Evolutionary conservation across 495 filamentous ascomycete species (phyloP), one percentile per base, ranked within the genome.

Genomic region (Pyrenula aspistea): DNA sequence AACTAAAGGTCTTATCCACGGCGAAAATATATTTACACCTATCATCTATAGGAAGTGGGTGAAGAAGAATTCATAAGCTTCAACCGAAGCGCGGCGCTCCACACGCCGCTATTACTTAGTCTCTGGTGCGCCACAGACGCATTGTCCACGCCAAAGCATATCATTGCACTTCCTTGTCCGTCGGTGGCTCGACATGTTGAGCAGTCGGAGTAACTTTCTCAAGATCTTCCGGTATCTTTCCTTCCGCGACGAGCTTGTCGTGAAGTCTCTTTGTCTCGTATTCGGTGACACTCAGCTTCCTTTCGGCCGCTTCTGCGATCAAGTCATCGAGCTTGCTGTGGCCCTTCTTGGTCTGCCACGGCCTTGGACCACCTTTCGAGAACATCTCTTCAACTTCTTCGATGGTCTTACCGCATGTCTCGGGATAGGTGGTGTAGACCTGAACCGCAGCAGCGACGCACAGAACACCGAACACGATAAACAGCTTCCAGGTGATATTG

Each of bases 381-480:
- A 87, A 85, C 63, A 84, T 59, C 22, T 74, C 21, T 47, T 78
- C 76, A 4, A 80, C 76, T 57, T 78, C 71, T 59, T 83, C 79
- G 10, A 83, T 68, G 0, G 76, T 75, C 61, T 70, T 71, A 4
- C 73, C 76, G 59, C 64, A 74, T 10, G 79, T 81, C 61, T 81
- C 78, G 0, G 78, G 77, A 60, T 75, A 81, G 24, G 67, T 70
- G n/a, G 72, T 55, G 24, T 68, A 73, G 56, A 79, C 77, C 2
- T 74, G 48, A 0, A 74, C 25, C 0, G 72, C 59, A 66, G 85
- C 82, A 2, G 64, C 68, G 1, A 84, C 51, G 60, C 81, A 85
- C 1, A 86, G 69, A 2, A 77, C 70, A n/a, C 82, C 83, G 56
- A 85, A 85, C 54, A 87, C 75, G 65, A 85, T 80, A 57, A 84